Evolutionary conservation across 2,329 filamentous ascomycete genomes (phyloP).

Genomic region (Anisogramma anomala): DNA sequence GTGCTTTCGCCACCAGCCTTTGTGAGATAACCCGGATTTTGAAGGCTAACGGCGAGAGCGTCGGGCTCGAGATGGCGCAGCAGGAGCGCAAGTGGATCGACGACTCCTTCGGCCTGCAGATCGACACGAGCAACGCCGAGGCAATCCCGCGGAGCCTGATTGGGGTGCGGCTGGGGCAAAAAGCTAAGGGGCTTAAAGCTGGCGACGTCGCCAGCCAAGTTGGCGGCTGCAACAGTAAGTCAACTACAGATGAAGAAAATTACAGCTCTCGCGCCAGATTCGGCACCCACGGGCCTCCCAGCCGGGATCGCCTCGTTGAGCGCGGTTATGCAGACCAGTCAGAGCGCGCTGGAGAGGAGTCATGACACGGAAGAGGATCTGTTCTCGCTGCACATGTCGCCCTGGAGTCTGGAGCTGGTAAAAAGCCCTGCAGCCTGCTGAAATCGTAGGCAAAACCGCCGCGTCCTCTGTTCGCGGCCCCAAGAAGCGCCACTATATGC

Average conservation of each 20-base stretch:
- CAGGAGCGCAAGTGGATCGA: constrained; percentile 81
- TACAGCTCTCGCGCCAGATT: constrained; percentile 22
- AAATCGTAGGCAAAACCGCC: constrained; percentile 9
- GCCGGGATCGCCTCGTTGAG: constrained; percentile 27
- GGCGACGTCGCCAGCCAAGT: constrained; percentile 57
- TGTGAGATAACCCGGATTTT: too few relatives aligned
- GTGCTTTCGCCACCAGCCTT: too few relatives aligned
- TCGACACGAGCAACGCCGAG: constrained; percentile 24
- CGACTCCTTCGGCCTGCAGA: constrained; percentile 58
- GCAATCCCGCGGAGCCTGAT: constrained; percentile 43
- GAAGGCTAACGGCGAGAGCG: constrained; percentile 64
- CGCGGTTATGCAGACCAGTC: constrained; percentile 27
- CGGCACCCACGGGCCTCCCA: constrained; percentile 41
- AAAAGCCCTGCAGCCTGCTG: constrained; percentile 65
- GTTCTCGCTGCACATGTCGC: constrained; percentile 79
- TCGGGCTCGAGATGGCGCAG: constrained; percentile 72
- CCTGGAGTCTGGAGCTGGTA: constrained; percentile 73
- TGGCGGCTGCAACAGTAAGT: constrained; percentile 30
- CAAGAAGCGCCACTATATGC: not conserved
- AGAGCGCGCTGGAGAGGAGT: constrained; percentile 20
- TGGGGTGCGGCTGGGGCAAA: constrained; percentile 63
- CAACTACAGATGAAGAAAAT: constrained; percentile 7
- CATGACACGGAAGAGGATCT: constrained; percentile 63
- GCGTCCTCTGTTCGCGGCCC: not conserved
- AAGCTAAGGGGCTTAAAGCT: constrained; percentile 68